These are phyloP conservation scores for Mucor circinelloides DNA, from an alignment of 371 early-diverging fungal genomes.

Conservation along the genomic window DNA sequence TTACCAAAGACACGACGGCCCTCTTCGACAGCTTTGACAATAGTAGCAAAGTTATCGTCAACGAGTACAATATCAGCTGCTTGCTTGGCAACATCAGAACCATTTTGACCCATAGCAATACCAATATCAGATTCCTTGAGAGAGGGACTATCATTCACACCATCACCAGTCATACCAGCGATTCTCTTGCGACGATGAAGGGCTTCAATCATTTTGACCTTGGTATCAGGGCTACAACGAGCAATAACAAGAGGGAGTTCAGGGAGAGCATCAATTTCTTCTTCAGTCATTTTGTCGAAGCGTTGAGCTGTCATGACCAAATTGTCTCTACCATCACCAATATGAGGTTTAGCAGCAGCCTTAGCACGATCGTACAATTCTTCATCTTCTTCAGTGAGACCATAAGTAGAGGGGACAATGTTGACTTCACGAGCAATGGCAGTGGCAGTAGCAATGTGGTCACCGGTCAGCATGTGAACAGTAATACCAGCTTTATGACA, in stretches of 20 bases:
- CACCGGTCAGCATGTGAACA: slow-evolving; percentile 96
- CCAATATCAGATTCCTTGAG: slow-evolving; percentile 92
- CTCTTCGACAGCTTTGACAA: slow-evolving; percentile 81
- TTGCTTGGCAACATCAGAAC: slow-evolving; percentile 92
- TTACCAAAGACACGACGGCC: slow-evolving; percentile 90
- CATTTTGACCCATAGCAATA: slow-evolving; percentile 90
- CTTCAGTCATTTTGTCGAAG: slow-evolving; percentile 83
- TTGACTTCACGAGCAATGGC: slow-evolving; percentile 93
- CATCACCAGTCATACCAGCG: slow-evolving; percentile 88
- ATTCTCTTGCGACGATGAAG: slow-evolving; percentile 80
- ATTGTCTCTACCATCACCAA: slow-evolving; percentile 27
- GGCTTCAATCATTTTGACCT: slow-evolving; percentile 95
- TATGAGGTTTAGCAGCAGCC: slow-evolving; percentile 23
- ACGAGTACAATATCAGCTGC: slow-evolving; percentile 90
- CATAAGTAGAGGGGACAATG: slow-evolving; percentile 69
- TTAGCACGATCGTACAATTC: slow-evolving; percentile 12
- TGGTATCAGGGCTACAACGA: slow-evolving; percentile 94
- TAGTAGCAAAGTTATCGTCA: slow-evolving; percentile 87
- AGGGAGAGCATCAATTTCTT: slow-evolving; percentile 72
- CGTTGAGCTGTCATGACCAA: slow-evolving; percentile 85
- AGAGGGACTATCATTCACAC: slow-evolving; percentile 92
- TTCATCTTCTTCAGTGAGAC: slow-evolving; percentile 20
- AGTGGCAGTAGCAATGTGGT: slow-evolving; percentile 90
- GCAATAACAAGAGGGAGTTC: slow-evolving; percentile 93
- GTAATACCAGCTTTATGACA: slow-evolving; percentile 92